These are phyloP conservation scores for Tetrastigma voinierianum DNA, from an alignment of 164 flowering plant species.

Conservation along the genomic window DNA sequence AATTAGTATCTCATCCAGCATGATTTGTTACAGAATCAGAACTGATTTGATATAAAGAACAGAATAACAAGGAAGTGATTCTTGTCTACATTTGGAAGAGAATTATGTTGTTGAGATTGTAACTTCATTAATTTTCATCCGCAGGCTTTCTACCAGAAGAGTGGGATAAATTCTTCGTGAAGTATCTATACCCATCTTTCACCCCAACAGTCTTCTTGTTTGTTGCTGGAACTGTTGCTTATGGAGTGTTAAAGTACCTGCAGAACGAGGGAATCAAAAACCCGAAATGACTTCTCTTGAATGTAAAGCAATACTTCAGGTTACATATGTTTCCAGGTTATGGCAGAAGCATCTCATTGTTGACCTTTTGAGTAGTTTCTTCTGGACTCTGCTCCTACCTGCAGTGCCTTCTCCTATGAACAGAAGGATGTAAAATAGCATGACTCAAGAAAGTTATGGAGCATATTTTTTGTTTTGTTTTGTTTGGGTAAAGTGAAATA, in stretches of 20 bases:
- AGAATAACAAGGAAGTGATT: neutral
- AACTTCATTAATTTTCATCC: conserved; percentile 1
- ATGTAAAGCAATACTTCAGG: neutral
- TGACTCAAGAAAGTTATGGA: too few relatives aligned
- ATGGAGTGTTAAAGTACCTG: conserved; percentile 82
- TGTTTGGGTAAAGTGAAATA: too few relatives aligned
- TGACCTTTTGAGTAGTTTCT: neutral
- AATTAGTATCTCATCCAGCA: neutral
- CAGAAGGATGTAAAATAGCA: neutral
- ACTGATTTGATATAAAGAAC: neutral
- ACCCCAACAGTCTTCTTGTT: conserved; percentile 89
- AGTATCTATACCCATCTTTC: conserved; percentile 85
- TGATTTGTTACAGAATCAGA: neutral
- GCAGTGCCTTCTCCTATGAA: neutral
- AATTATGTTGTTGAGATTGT: neutral
- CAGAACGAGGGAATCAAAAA: conserved; percentile 56
- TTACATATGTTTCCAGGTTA: too few relatives aligned
- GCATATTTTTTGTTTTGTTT: too few relatives aligned
- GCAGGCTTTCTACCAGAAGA: conserved; percentile 95
- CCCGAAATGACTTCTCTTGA: conserved; percentile 22
- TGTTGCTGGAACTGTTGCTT: conserved; percentile 74
- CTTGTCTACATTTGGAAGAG: neutral
- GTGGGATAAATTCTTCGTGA: conserved; percentile 85
- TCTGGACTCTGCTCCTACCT: neutral
- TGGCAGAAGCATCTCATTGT: neutral